These are phyloP conservation scores for Diospyros lotus DNA, from an alignment of 148 eudicot genomes.

Conservation along the genomic window DNA sequence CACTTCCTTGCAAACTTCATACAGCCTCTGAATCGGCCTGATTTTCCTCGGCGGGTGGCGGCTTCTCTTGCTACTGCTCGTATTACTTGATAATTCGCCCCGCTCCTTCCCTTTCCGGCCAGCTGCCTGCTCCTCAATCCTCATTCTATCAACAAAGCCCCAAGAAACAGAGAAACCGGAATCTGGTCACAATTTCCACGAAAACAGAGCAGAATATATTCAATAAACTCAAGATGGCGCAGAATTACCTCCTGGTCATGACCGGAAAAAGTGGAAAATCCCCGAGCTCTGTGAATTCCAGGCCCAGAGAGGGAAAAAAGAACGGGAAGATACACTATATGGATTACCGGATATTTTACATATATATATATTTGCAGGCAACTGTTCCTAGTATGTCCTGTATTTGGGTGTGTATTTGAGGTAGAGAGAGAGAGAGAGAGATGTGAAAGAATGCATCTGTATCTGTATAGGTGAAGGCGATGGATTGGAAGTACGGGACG, in stretches of 20 bases:
- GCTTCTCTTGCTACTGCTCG: slow-evolving; percentile 25
- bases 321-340: no score
- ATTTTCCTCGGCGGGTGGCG: slow-evolving; percentile 32
- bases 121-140: slow-evolving; percentile 31
- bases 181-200: not conserved
- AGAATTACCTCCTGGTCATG: slow-evolving; percentile 1
- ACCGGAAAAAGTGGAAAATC: not conserved
- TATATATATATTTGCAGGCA: no score
- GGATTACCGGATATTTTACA: no score
- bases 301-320: no score
- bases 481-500: no score
- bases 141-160: slow-evolving; percentile 27
- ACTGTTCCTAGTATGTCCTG: no score
- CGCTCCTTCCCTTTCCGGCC: slow-evolving; percentile 25
- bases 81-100: slow-evolving; percentile 12
- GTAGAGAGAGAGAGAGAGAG: no score
- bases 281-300: no score
- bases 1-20: slow-evolving; percentile 50
- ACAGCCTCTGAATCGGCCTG: slow-evolving; percentile 48
- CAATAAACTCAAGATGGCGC: no score
- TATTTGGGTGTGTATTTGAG: no score
- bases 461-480: no score
- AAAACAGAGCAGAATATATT: not conserved
- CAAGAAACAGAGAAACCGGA: not conserved
- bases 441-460: no score